Conservation (phyloP, 2,329 filamentous ascomycete genomes). For the Emmonsiellopsis sp. region DNA sequence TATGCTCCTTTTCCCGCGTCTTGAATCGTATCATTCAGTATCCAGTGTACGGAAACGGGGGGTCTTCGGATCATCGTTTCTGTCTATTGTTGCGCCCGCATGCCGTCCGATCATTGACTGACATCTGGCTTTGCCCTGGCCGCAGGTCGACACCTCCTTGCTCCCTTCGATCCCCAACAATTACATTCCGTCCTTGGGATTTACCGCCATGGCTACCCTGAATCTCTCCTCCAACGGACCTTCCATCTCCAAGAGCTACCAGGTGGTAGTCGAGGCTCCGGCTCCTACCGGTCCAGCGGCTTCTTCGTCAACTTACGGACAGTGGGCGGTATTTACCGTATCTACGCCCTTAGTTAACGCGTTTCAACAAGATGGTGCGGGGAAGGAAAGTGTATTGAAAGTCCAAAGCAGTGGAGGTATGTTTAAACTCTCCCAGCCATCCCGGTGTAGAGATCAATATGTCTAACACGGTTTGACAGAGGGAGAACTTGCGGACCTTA, state of each 20-base stretch:
- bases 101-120: too few relatives aligned
- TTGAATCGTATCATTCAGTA: too few relatives aligned
- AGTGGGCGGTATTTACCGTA: slow-evolving; percentile 92
- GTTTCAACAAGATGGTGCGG: slow-evolving; percentile 70
- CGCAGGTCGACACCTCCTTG: background rate
- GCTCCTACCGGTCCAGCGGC: slow-evolving; percentile 48
- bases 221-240: slow-evolving; percentile 72
- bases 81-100: too few relatives aligned
- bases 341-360: slow-evolving; percentile 86
- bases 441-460: background rate
- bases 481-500: slow-evolving; percentile 78
- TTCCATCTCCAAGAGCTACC: slow-evolving; percentile 69
- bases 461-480: slow-evolving; percentile 45
- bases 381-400: slow-evolving; percentile 91
- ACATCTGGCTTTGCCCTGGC: too few relatives aligned
- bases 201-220: slow-evolving; percentile 60
- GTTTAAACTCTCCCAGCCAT: slow-evolving; percentile 6
- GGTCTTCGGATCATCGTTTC: too few relatives aligned
- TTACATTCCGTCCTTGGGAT: background rate
- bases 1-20: too few relatives aligned
- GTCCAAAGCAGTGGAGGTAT: slow-evolving; percentile 84
- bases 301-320: slow-evolving; percentile 70
- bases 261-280: slow-evolving; percentile 56
- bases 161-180: background rate
- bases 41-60: too few relatives aligned